Conservation (phyloP, 352 stramenopile species). For the Plasmopara muralis region DNA sequence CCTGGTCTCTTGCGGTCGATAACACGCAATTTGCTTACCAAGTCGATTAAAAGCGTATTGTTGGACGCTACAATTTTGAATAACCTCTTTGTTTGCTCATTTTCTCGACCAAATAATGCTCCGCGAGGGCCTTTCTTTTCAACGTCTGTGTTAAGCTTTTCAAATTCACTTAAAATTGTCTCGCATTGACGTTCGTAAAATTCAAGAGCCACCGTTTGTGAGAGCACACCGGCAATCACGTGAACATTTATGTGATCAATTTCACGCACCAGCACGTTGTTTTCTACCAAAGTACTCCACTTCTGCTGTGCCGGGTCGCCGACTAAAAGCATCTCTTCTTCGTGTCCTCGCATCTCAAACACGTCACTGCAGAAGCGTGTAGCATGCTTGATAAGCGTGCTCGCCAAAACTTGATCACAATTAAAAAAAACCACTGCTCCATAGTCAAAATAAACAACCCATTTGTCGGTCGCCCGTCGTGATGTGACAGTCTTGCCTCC, state of each 20-base stretch:
- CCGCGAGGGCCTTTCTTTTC: constrained; percentile 68
- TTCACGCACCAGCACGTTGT: constrained; percentile 74
- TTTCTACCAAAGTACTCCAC: constrained; percentile 78
- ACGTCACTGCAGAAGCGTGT: constrained; percentile 70
- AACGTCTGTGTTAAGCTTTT: constrained; percentile 87
- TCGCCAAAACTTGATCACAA: constrained; percentile 70
- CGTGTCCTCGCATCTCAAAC: constrained; percentile 72
- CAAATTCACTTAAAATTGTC: constrained; percentile 92
- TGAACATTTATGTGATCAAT: constrained; percentile 83
- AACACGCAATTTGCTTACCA: constrained; percentile 94
- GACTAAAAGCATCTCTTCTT: constrained; percentile 72
- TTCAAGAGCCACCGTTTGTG: constrained; percentile 93
- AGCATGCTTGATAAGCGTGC: constrained; percentile 68
- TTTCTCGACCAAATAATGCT: constrained; percentile 68
- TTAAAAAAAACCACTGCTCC: constrained; percentile 91
- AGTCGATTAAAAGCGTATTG: constrained; percentile 95
- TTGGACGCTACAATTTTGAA: constrained; percentile 92
- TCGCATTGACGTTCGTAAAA: constrained; percentile 95
- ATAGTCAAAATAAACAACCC: constrained; percentile 91
- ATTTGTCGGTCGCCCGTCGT: constrained; percentile 84
- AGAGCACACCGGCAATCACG: constrained; percentile 94
- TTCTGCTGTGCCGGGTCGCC: constrained; percentile 59
- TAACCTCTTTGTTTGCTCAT: constrained; percentile 69
- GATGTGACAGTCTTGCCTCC: constrained; percentile 50
- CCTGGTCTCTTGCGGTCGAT: constrained; percentile 90